Base-by-base conservation (phyloP, 768 basidiomycete species). In the Termitomyces titanicus region DNA sequence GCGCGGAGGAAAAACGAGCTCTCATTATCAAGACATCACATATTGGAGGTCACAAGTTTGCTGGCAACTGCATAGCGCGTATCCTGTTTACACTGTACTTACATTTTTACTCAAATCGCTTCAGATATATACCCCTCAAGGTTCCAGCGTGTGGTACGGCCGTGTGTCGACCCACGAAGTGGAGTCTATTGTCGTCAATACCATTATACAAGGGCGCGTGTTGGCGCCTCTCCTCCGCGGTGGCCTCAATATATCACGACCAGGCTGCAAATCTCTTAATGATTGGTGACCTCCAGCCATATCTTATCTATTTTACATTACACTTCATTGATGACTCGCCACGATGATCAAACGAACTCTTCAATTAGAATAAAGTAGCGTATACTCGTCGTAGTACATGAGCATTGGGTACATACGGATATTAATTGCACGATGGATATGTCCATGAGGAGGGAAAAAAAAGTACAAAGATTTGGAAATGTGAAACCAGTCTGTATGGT, bases 121-220 rank as follows among this genome's bases (percentile, higher is more conserved):
- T 40, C 63, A 94, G 89, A 91, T 98, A 65, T 87, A 92, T 70
- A 91, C 85, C 44, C 94, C 94, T 0, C 80, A 84, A 54, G 94
- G 94, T 20, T 81, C 89, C 22, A 84, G 86, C 37, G 80, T 98
- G 27, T 98, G 94, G 87, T 98, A 98, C 64, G 96, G 96, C 20
- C 86, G 96, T 24, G 94, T 97, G 6, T 88, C 89, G 24, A 86
- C 95, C 8, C 88, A 93, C 66, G 90, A 96, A 64, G 89, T 94
- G 47, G 85, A 88, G 56, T 82, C 86, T 5, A 86, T 95, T 53
- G 92, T 94, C 45, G 80, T 85, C 61, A 88, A 92, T 62, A 99
- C 96, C 17, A 85, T 99, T 58, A 78, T 94, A 53, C 77, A 81
- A 18, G 96, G 96, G 2, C 80, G 86, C 64, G 80, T 99, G 49